A percentile compares a stretch with the other conserved stretches of the same genome.
Evolutionary conservation across 371 early-diverging fungal species (phyloP).

Genomic region (Nematocida homosporus): DNA sequence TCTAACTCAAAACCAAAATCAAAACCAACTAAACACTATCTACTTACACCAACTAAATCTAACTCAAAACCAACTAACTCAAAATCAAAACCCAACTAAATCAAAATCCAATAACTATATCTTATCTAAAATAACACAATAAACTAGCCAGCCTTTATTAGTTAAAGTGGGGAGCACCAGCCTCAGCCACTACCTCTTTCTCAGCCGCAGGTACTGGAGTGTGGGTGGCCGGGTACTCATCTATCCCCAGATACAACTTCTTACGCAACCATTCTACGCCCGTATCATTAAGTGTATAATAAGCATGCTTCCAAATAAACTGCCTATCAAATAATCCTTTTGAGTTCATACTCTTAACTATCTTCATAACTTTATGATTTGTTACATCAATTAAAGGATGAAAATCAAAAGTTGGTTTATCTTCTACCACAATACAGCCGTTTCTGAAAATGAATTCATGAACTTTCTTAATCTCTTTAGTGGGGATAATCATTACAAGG

Average conservation of each 20-base stretch:
- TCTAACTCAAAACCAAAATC: no score
- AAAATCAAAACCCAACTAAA: not conserved
- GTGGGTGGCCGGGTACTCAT: constrained; percentile 45
- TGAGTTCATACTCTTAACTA: constrained; percentile 87
- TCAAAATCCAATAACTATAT: not conserved
- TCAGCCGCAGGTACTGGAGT: not conserved
- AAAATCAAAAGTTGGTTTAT: constrained; percentile 48
- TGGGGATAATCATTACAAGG: constrained; percentile 57
- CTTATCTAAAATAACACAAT: constrained; percentile 18
- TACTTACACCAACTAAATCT: no score
- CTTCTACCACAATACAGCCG: constrained; percentile 45
- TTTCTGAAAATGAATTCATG: constrained; percentile 45
- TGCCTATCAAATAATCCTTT: constrained; percentile 84
- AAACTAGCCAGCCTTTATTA: constrained; percentile 42
- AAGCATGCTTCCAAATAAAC: constrained; percentile 98
- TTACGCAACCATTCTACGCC: constrained; percentile 61
- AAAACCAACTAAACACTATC: no score
- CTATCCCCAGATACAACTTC: constrained; percentile 57
- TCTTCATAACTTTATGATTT: constrained; percentile 95
- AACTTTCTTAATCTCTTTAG: constrained; percentile 49
- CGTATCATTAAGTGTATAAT: constrained; percentile 77
- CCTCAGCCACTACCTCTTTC: constrained; percentile 9
- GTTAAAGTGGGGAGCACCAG: constrained; percentile 29
- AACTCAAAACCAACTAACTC: no score
- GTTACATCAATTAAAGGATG: constrained; percentile 70